phyloP scores from a whole-genome alignment of 192 early-diverging fungal genomes.

The Diversispora epigaea region DNA sequence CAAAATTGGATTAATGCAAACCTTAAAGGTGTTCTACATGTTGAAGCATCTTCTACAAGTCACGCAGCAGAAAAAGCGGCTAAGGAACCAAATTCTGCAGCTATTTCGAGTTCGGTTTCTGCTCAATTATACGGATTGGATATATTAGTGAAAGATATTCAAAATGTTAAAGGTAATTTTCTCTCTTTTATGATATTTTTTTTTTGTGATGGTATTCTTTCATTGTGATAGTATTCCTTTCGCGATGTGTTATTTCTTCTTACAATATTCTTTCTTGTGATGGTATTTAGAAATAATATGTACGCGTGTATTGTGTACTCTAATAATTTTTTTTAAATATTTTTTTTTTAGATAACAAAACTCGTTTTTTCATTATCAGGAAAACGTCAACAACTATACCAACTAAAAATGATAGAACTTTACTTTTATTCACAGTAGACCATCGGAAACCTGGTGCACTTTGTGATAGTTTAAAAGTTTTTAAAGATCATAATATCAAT shows the following conservation, averaged over 20 bases:
- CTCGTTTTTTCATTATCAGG: constrained; percentile 89
- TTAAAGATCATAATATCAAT: constrained; percentile 80
- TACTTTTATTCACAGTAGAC: constrained; percentile 89
- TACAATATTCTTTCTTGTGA: not conserved
- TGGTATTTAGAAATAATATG: not conserved
- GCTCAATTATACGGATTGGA: constrained; percentile 78
- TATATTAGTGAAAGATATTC: constrained; percentile 74
- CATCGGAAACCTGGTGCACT: constrained; percentile 85
- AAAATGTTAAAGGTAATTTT: constrained; percentile 63
- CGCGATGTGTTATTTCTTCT: too few species aligned
- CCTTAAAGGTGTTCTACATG: constrained; percentile 67
- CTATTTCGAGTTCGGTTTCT: constrained; percentile 79
- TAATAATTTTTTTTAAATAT: not conserved
- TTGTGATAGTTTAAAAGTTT: constrained; percentile 77
- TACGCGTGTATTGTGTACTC: not conserved
- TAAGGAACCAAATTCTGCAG: constrained; percentile 72
- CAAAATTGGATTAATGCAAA: constrained; percentile 70
- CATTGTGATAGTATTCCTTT: not conserved
- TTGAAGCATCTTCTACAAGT: constrained; percentile 79
- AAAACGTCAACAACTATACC: constrained; percentile 58
- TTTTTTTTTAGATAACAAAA: constrained; percentile 70
- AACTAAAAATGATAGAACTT: constrained; percentile 72
- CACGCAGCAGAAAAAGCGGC: constrained; percentile 87
- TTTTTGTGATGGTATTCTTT: not conserved
- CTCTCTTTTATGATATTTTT: not conserved